Evolutionary conservation across 495 filamentous ascomycete species (phyloP).

Genomic region (Xylona heveae): DNA sequence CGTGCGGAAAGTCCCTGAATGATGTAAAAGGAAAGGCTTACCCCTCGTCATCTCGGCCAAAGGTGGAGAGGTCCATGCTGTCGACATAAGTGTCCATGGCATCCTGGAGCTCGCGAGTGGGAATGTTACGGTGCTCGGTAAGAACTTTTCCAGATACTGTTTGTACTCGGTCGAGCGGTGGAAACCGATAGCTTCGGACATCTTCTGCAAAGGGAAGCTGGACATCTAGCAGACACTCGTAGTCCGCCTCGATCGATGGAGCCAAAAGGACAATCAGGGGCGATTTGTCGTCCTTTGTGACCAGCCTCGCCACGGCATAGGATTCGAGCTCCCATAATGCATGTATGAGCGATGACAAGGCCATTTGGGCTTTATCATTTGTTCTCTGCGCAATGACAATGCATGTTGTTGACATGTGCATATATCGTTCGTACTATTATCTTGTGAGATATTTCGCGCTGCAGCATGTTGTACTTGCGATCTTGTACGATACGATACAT

Average conservation of each 20-base stretch:
- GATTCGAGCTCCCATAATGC: constrained; percentile 68
- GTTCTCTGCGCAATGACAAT: constrained; percentile 50
- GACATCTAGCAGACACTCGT: constrained; percentile 76
- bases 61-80: constrained; percentile 65
- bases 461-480: not conserved
- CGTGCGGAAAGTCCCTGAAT: constrained; percentile 1
- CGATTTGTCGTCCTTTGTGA: constrained; percentile 55
- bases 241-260: constrained; percentile 57
- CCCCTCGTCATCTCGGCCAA: constrained; percentile 49
- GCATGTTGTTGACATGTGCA: constrained; percentile 59
- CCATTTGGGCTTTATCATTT: constrained; percentile 57
- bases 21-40: constrained; percentile 13
- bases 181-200: constrained; percentile 69
- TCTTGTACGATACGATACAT: too few species aligned
- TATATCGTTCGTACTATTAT: constrained; percentile 59
- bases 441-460: constrained; percentile 5
- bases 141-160: constrained; percentile 76
- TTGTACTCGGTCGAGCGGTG: constrained; percentile 69
- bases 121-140: constrained; percentile 71
- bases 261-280: constrained; percentile 67
- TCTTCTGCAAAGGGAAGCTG: constrained; percentile 94
- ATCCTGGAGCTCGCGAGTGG: constrained; percentile 43
- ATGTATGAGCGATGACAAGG: constrained; percentile 76
- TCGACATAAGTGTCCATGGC: constrained; percentile 88
- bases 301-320: constrained; percentile 74